Evolutionary conservation across 441 rosid species (phyloP).

Genomic region (Capsella rubella): DNA sequence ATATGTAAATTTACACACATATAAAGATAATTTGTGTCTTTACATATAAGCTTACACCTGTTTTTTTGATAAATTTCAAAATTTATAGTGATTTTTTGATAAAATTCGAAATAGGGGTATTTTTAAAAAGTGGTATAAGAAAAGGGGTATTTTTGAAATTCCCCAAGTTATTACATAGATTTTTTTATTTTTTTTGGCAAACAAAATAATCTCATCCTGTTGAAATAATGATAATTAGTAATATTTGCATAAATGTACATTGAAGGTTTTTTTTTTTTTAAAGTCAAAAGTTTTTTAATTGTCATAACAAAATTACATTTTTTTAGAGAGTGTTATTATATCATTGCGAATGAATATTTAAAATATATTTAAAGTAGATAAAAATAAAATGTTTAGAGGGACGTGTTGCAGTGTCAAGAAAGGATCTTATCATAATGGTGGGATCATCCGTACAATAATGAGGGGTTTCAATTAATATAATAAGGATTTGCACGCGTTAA

Average conservation of each 20-base stretch:
- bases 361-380: not conserved
- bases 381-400: not conserved
- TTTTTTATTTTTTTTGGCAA: too few relatives aligned
- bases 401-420: slow-evolving; percentile 34
- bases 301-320: not conserved
- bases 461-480: slow-evolving; percentile 17
- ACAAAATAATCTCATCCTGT: too few relatives aligned
- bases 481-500: slow-evolving; percentile 40
- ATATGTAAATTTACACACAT: too few relatives aligned
- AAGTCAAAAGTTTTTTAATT: not conserved
- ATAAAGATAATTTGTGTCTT: too few relatives aligned
- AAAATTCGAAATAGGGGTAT: too few relatives aligned
- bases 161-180: too few relatives aligned
- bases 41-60: too few relatives aligned
- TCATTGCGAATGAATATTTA: not conserved
- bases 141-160: too few relatives aligned
- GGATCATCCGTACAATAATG: slow-evolving; percentile 42
- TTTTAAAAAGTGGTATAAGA: too few relatives aligned
- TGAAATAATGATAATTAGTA: not conserved
- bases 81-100: too few relatives aligned
- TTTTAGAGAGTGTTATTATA: not conserved
- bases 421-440: slow-evolving; percentile 30
- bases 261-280: not conserved
- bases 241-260: not conserved
- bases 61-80: too few relatives aligned